Percentiles rank a stretch among this genome's conserved stretches.
Conservation (phyloP, 108 stramenopile genomes). For the Cyclotella kingstonii region DNA sequence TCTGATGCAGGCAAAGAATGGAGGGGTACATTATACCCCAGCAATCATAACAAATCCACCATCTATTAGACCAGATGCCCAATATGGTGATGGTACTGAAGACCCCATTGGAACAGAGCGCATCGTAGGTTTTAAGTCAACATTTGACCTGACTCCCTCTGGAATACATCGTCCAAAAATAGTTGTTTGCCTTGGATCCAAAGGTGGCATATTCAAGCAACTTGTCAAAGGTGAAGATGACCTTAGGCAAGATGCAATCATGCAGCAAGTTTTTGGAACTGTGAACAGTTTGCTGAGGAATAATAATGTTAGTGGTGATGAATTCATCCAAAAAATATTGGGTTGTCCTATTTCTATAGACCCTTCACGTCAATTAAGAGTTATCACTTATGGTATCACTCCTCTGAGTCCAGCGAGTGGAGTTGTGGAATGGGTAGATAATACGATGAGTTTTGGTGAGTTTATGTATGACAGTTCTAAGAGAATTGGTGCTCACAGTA, state of each 20-base stretch:
- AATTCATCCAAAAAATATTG: slow-evolving; percentile 5
- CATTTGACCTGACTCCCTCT: slow-evolving; percentile 74
- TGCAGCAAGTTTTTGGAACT: slow-evolving; percentile 93
- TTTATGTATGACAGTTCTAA: slow-evolving; percentile 39
- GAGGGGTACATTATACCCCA: slow-evolving; percentile 39
- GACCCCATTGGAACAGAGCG: slow-evolving; percentile 71
- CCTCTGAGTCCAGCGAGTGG: slow-evolving; percentile 90
- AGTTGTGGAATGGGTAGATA: slow-evolving; percentile 95
- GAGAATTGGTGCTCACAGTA: slow-evolving; percentile 54
- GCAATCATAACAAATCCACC: slow-evolving; percentile 73
- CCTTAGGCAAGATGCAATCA: slow-evolving; percentile 96
- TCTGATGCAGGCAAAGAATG: slow-evolving; percentile 37
- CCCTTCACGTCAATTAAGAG: slow-evolving; percentile 38
- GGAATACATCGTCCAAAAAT: slow-evolving; percentile 90
- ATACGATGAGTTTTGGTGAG: slow-evolving; percentile 81
- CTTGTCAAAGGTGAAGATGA: slow-evolving; percentile 96
- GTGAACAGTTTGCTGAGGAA: slow-evolving; percentile 81
- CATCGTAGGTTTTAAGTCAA: slow-evolving; percentile 60
- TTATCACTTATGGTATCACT: slow-evolving; percentile 85
- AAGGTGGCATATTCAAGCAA: slow-evolving; percentile 74
- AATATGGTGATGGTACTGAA: slow-evolving; percentile 68
- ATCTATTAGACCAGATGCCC: slow-evolving; percentile 48
- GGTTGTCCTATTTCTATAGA: background rate
- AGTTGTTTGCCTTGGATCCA: slow-evolving; percentile 73
- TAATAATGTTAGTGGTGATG: slow-evolving; percentile 19